Percentiles rank a stretch among this genome's conserved stretches.
Conservation (phyloP, 1,284 basidiomycete genomes). For the Puccinia coronata region DNA sequence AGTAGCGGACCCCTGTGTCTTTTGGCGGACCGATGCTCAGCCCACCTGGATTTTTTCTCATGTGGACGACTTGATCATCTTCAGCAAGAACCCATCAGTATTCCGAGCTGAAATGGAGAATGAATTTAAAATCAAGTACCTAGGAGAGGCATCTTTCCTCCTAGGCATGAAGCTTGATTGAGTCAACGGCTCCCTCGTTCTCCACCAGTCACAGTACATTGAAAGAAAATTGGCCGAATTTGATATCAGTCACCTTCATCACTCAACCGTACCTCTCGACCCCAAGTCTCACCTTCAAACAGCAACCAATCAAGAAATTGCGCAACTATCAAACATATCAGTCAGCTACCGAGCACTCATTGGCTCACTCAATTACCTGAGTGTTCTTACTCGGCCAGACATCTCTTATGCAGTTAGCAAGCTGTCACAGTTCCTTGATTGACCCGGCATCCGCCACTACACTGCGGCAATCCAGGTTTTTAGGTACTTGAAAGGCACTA, state of each 20-base stretch:
- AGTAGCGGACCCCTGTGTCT: neutral
- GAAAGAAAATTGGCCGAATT: neutral
- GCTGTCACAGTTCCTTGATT: too few species aligned
- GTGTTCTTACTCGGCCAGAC: too few species aligned
- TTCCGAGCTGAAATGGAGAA: neutral
- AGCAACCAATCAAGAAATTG: too few species aligned
- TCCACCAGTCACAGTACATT: neutral
- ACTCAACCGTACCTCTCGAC: too few species aligned
- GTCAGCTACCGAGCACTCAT: too few species aligned
- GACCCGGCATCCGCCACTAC: constrained; percentile 51
- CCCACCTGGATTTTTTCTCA: neutral
- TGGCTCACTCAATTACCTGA: too few species aligned
- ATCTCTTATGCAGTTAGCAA: too few species aligned
- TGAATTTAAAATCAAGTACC: neutral
- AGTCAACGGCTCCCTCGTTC: neutral
- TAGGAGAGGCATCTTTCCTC: neutral
- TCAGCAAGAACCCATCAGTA: neutral
- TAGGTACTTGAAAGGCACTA: too few species aligned
- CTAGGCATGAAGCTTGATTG: neutral
- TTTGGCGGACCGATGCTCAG: neutral
- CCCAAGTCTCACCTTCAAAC: too few species aligned
- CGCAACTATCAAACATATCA: too few species aligned
- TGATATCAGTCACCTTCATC: neutral
- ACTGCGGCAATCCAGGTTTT: constrained; percentile 54
- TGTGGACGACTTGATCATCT: neutral